Conservation (phyloP, 2,329 filamentous ascomycete genomes). For the Cladophialophora immunda region DNA sequence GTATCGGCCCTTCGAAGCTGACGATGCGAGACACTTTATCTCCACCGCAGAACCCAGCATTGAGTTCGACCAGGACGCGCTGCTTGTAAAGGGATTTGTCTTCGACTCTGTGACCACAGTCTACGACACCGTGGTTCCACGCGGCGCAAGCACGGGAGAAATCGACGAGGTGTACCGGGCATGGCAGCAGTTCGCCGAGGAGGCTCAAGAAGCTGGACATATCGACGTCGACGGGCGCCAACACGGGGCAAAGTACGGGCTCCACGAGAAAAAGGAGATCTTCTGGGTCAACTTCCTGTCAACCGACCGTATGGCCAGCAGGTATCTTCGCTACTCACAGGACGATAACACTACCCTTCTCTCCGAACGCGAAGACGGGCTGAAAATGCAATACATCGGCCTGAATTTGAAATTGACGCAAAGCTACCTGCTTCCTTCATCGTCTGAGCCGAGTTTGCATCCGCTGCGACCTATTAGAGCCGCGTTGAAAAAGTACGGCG, state of each 20-base stretch:
- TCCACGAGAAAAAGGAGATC: neutral
- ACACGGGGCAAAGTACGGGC: neutral
- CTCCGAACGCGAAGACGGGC: constrained; percentile 17
- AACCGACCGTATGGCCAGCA: constrained; percentile 14
- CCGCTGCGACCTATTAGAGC: constrained; percentile 15
- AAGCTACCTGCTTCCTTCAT: constrained; percentile 18
- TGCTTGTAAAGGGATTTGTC: constrained; percentile 21
- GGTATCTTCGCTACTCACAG: constrained; percentile 3
- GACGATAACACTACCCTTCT: constrained; percentile 18
- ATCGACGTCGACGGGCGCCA: neutral
- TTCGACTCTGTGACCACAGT: constrained; percentile 14
- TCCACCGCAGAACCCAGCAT: constrained; percentile 3
- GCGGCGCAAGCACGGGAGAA: neutral
- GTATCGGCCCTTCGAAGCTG: constrained; percentile 16
- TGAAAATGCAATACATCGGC: constrained; percentile 23
- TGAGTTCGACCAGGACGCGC: constrained; percentile 13
- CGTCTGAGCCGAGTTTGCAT: constrained; percentile 4
- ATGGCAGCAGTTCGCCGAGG: constrained; percentile 17
- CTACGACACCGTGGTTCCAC: constrained; percentile 2
- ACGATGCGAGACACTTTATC: constrained; percentile 13
- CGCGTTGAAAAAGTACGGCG: constrained; percentile 14
- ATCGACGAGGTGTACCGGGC: constrained; percentile 11
- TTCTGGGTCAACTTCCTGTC: constrained; percentile 24
- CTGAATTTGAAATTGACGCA: constrained; percentile 21
- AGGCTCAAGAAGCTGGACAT: constrained; percentile 3